Conservation (phyloP, 257 asterid genomes). For the Haberlea rhodopensis region DNA sequence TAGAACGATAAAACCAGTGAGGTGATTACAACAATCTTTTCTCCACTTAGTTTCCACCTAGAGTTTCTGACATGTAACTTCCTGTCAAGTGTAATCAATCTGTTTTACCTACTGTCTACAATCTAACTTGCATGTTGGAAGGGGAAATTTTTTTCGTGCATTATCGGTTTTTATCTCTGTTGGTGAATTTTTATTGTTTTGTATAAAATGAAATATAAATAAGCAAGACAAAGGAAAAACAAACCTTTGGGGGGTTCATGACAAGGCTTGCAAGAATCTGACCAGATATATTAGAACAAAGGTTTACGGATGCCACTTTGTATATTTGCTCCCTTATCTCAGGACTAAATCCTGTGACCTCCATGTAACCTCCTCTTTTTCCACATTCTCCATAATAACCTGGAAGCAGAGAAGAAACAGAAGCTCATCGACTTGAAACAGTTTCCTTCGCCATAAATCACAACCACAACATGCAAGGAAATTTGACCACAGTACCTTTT, state of each 20-base stretch:
- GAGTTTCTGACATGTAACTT: not conserved
- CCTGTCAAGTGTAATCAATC: not conserved
- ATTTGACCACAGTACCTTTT: conserved; percentile 53
- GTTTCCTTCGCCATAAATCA: conserved; percentile 6
- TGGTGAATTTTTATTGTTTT: not conserved
- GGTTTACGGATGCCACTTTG: conserved; percentile 91
- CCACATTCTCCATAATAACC: conserved; percentile 98
- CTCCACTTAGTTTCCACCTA: not conserved
- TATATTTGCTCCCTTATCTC: conserved; percentile 82
- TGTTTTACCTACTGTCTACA: not conserved
- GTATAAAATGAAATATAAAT: not conserved
- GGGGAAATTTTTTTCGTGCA: not conserved
- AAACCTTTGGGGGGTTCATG: conserved; percentile 93
- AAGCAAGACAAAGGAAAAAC: not conserved
- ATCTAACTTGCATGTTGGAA: conserved; percentile 1
- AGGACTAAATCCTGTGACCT: conserved; percentile 88
- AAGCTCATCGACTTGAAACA: conserved; percentile 8
- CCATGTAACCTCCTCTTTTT: conserved; percentile 98
- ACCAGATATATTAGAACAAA: conserved; percentile 92
- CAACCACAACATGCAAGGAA: not conserved
- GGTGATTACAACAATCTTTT: not conserved
- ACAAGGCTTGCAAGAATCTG: conserved; percentile 96
- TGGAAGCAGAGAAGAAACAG: conserved; percentile 27
- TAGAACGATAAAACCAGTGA: not conserved
- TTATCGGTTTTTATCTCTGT: not conserved